These are phyloP conservation scores for Acrodontium crateriforme DNA, from an alignment of 2,329 filamentous ascomycete species.

Conservation along the genomic window DNA sequence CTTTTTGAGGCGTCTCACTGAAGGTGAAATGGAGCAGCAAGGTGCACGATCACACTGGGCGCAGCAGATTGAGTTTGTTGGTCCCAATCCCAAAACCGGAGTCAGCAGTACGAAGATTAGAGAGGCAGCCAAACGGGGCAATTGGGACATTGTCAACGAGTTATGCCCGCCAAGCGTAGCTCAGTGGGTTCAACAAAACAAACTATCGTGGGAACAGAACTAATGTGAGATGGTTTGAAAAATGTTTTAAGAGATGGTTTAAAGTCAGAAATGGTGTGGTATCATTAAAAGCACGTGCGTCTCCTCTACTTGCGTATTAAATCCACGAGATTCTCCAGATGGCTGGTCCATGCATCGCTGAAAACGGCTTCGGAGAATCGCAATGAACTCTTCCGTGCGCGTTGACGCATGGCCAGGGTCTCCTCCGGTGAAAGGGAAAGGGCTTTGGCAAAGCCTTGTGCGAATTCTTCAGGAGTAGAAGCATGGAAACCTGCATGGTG, in stretches of 20 bases:
- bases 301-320: too few relatives aligned
- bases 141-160: conserved; percentile 34
- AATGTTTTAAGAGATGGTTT: too few relatives aligned
- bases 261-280: too few relatives aligned
- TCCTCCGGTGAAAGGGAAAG: conserved; percentile 50
- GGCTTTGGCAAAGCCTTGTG: conserved; percentile 64
- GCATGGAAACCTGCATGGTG: conserved; percentile 63
- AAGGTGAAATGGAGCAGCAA: conserved; percentile 33
- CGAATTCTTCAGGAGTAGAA: conserved; percentile 64
- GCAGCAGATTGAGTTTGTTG: conserved; percentile 44
- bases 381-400: conserved; percentile 65
- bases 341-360: conserved; percentile 58
- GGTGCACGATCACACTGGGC: conserved; percentile 48
- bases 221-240: too few relatives aligned
- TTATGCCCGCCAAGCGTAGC: conserved; percentile 46
- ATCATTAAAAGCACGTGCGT: too few relatives aligned
- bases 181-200: conserved; percentile 42
- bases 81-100: conserved; percentile 33
- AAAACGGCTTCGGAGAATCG: conserved; percentile 86
- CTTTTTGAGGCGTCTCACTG: conserved; percentile 39
- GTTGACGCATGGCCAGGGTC: conserved; percentile 56
- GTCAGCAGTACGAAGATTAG: conserved; percentile 51
- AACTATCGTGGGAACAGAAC: too few relatives aligned
- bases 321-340: conserved; percentile 60
- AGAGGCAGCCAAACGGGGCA: conserved; percentile 36